Conservation (phyloP, 768 basidiomycete genomes). For the Lentinula raphanica region DNA sequence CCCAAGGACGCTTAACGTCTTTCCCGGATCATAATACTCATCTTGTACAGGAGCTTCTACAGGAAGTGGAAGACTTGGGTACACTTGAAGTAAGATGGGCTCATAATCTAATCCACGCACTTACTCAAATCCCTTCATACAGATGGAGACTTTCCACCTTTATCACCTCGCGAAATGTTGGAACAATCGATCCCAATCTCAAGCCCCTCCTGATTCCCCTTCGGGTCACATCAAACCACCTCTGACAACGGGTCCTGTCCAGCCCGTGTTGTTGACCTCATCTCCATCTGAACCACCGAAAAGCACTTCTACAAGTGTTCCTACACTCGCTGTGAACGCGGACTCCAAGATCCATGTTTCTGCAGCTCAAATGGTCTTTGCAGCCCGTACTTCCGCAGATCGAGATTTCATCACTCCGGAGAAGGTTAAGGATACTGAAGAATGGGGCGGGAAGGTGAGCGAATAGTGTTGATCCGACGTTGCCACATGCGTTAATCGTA, state of each 20-base stretch:
- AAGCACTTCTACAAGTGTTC: constrained; percentile 9
- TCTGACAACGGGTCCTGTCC: constrained; percentile 38
- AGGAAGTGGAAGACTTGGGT: constrained; percentile 45
- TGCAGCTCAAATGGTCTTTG: constrained; percentile 78
- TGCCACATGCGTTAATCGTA: constrained; percentile 5
- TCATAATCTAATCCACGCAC: background rate
- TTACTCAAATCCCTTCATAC: constrained; percentile 2
- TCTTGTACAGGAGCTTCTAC: constrained; percentile 53
- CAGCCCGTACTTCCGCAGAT: constrained; percentile 51
- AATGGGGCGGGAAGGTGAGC: constrained; percentile 50
- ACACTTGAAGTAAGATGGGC: constrained; percentile 60
- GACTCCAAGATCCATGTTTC: constrained; percentile 61
- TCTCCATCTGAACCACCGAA: constrained; percentile 11
- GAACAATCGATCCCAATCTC: constrained; percentile 31
- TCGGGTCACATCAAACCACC: constrained; percentile 30
- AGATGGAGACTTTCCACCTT: constrained; percentile 88
- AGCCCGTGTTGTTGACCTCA: constrained; percentile 28
- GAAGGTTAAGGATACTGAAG: constrained; percentile 53
- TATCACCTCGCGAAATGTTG: constrained; percentile 75
- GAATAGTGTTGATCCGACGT: constrained; percentile 5
- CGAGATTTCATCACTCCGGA: constrained; percentile 72
- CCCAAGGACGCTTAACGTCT: constrained; percentile 77
- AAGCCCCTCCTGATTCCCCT: constrained; percentile 2
- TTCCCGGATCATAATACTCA: constrained; percentile 69
- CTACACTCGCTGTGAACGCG: constrained; percentile 15